Evolutionary conservation across 306 rosid genomes (phyloP).

Genomic region (Geum urbanum): DNA sequence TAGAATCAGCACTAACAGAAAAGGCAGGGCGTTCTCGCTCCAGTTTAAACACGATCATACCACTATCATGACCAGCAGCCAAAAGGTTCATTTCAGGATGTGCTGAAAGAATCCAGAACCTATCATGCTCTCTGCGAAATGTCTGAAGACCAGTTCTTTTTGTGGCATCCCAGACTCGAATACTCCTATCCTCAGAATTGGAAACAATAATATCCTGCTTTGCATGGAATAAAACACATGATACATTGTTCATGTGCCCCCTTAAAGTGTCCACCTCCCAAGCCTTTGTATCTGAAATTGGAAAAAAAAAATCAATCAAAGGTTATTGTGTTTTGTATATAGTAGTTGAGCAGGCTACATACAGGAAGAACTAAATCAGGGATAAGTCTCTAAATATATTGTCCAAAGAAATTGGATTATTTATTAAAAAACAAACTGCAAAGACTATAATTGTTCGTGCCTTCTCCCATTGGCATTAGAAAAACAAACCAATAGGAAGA

Average conservation of each 20-base stretch:
- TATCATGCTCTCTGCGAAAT: slow-evolving; percentile 84
- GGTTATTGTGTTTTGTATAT: not conserved
- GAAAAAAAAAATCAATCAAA: slow-evolving; percentile 1
- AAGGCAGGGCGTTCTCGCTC: slow-evolving; percentile 91
- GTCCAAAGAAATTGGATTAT: not conserved
- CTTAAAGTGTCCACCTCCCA: slow-evolving; percentile 93
- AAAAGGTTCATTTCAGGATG: slow-evolving; percentile 92
- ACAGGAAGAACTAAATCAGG: not conserved
- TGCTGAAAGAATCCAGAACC: slow-evolving; percentile 88
- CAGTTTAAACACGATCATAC: slow-evolving; percentile 83
- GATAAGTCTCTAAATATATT: not conserved
- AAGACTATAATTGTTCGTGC: not conserved
- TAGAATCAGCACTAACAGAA: slow-evolving; percentile 63
- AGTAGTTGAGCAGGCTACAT: not conserved
- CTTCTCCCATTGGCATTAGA: not conserved
- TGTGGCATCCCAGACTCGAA: slow-evolving; percentile 89
- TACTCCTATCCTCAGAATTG: slow-evolving; percentile 86
- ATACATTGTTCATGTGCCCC: slow-evolving; percentile 90
- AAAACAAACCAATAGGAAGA: not conserved
- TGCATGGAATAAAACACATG: slow-evolving; percentile 83
- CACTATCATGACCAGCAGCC: slow-evolving; percentile 97
- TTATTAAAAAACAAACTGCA: too few relatives aligned
- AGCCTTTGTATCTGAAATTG: slow-evolving; percentile 76
- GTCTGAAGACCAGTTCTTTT: slow-evolving; percentile 89
- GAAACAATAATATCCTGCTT: slow-evolving; percentile 85